Percentiles rank a stretch among this genome's conserved stretches.
Conservation (phyloP, 148 eudicot genomes). For the Rhododendron mucronatum region DNA sequence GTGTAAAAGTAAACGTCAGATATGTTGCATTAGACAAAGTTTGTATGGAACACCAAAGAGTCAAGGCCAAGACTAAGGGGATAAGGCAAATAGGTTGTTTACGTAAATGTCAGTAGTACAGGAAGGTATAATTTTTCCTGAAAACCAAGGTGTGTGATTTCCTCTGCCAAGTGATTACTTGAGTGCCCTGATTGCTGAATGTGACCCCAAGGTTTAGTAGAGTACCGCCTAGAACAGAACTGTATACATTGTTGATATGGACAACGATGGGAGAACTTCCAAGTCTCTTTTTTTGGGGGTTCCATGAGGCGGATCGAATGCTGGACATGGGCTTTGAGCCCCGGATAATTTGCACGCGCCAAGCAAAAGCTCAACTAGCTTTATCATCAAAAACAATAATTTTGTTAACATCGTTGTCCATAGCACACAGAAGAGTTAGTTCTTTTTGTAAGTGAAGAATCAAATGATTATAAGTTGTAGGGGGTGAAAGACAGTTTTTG, state of each 20-base stretch:
- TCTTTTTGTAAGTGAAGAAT: no score
- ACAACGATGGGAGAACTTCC: no score
- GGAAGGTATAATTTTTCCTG: background rate
- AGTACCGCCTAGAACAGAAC: no score
- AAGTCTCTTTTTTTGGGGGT: no score
- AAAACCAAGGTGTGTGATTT: background rate
- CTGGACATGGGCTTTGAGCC: no score
- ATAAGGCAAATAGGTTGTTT: background rate
- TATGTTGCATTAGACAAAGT: background rate
- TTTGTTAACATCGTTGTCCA: background rate
- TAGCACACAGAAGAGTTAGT: background rate
- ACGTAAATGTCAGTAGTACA: background rate
- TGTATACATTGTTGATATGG: no score
- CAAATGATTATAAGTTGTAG: no score
- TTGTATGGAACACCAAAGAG: background rate
- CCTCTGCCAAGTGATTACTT: background rate
- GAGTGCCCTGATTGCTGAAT: no score
- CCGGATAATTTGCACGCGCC: background rate
- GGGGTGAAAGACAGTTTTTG: no score
- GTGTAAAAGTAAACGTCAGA: background rate
- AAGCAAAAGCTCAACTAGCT: constrained; percentile 2
- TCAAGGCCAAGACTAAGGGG: background rate
- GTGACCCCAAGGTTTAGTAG: no score
- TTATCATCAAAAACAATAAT: background rate
- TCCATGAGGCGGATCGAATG: no score